phyloP scores from a whole-genome alignment of 805 yeast genomes.

The Metschnikowia orientalis region DNA sequence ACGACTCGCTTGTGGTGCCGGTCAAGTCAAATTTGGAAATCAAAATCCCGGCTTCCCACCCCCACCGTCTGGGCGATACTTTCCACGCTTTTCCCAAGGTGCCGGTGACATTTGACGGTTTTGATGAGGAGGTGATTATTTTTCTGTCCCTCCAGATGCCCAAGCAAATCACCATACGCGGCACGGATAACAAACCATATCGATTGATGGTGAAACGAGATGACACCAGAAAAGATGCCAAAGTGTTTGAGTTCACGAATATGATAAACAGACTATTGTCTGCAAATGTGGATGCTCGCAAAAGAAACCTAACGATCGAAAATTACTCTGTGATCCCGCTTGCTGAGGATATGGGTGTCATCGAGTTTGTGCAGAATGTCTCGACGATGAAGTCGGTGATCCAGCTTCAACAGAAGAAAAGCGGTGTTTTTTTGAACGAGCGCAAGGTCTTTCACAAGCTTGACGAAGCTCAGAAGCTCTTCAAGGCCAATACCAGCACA shows the following conservation, averaged over 20 bases:
- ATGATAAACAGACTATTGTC: conserved; percentile 72
- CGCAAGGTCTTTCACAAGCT: conserved; percentile 27
- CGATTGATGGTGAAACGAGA: conserved; percentile 81
- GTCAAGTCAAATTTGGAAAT: conserved; percentile 66
- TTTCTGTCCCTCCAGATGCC: conserved; percentile 86
- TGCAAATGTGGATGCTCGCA: conserved; percentile 66
- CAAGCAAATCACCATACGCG: conserved; percentile 65
- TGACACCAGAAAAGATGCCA: conserved; percentile 92
- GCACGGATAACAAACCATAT: conserved; percentile 73
- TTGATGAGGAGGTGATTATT: conserved; percentile 66
- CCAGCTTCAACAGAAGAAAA: conserved; percentile 25
- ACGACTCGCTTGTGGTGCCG: conserved; percentile 62
- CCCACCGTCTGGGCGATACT: conserved; percentile 22
- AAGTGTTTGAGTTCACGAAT: conserved; percentile 85
- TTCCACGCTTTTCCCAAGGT: conserved; percentile 45
- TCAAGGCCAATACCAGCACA: conserved; percentile 10
- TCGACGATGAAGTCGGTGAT: conserved; percentile 62
- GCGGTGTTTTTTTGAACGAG: conserved; percentile 20
- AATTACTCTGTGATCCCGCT: conserved; percentile 88
- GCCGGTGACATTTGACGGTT: conserved; percentile 49
- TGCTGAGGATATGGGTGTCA: conserved; percentile 81
- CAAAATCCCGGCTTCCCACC: conserved; percentile 45
- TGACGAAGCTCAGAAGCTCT: conserved; percentile 28
- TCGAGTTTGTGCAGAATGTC: conserved; percentile 76
- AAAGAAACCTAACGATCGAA: conserved; percentile 63